phyloP scores from a whole-genome alignment of 2,329 filamentous ascomycete species.

The Ascocoryne sarcoides region DNA sequence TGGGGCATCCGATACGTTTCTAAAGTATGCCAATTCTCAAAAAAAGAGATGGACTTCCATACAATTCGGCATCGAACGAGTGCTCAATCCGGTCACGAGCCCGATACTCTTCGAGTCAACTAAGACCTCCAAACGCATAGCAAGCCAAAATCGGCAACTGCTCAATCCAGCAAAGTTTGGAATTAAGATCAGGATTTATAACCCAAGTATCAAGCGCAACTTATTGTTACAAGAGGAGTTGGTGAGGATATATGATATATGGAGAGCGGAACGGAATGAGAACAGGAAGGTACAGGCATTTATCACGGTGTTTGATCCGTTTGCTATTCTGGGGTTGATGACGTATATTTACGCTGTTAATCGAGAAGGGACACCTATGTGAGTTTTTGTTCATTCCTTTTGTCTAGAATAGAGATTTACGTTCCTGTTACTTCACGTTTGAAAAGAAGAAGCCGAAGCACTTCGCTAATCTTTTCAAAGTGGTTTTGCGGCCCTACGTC shows the following conservation, averaged over 20 bases:
- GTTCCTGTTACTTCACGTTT: too few relatives aligned
- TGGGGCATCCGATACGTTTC: conserved; percentile 30
- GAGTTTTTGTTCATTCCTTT: too few relatives aligned
- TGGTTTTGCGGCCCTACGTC: conserved; percentile 33
- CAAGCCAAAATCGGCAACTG: conserved; percentile 31
- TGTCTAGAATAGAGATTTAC: too few relatives aligned
- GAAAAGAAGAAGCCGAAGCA: too few relatives aligned
- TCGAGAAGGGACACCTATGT: conserved; percentile 24
- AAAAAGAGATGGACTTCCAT: conserved; percentile 29
- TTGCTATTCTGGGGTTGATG: conserved; percentile 32
- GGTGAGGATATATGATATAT: conserved; percentile 30
- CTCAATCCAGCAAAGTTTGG: conserved; percentile 29
- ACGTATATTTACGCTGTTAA: conserved; percentile 32
- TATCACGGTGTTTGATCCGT: conserved; percentile 34
- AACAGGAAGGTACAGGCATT: conserved; percentile 29
- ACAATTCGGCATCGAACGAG: conserved; percentile 32
- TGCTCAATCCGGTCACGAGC: conserved; percentile 33
- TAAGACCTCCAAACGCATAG: conserved; percentile 30
- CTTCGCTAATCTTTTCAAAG: too few relatives aligned
- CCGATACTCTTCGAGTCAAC: conserved; percentile 28
- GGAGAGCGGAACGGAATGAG: conserved; percentile 30
- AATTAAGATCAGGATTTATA: conserved; percentile 30
- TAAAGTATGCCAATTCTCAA: conserved; percentile 20
- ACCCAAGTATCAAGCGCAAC: conserved; percentile 27
- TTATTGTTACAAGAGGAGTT: conserved; percentile 27